Percentiles rank a stretch among this genome's conserved stretches.
Conservation (phyloP, 306 rosid genomes). For the Citrullus amarus region DNA sequence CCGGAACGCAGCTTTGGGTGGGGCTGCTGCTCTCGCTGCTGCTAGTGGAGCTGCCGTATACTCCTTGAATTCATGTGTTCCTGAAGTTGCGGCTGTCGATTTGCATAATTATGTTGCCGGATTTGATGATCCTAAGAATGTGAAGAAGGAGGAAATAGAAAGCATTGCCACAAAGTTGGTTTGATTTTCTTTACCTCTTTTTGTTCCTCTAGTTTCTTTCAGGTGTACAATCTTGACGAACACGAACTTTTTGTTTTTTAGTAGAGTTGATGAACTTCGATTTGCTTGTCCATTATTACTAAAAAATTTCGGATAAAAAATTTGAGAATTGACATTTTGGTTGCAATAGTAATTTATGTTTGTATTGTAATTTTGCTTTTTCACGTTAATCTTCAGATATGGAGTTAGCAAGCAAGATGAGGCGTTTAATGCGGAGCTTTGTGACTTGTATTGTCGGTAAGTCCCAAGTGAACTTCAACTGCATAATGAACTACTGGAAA, state of each 20-base stretch:
- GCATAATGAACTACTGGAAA: neutral
- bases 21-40: slow-evolving; percentile 70
- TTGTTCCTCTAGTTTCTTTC: neutral
- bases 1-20: slow-evolving; percentile 55
- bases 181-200: neutral
- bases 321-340: neutral
- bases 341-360: neutral
- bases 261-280: neutral
- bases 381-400: slow-evolving; percentile 30
- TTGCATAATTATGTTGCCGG: slow-evolving; percentile 77
- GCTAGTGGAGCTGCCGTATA: slow-evolving; percentile 68
- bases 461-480: slow-evolving; percentile 9
- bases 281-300: neutral
- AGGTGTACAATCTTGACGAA: neutral
- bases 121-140: slow-evolving; percentile 45
- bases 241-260: neutral
- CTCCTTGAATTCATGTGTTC: slow-evolving; percentile 58
- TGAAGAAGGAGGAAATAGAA: slow-evolving; percentile 74
- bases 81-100: slow-evolving; percentile 75
- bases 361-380: neutral
- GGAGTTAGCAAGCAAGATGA: slow-evolving; percentile 91
- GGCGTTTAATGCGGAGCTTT: slow-evolving; percentile 74
- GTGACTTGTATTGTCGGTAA: slow-evolving; percentile 64
- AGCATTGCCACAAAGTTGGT: slow-evolving; percentile 67
- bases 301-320: neutral